Evolutionary conservation across 2,329 filamentous ascomycete species (phyloP).

Genomic region (Aureobasidium sp.): DNA sequence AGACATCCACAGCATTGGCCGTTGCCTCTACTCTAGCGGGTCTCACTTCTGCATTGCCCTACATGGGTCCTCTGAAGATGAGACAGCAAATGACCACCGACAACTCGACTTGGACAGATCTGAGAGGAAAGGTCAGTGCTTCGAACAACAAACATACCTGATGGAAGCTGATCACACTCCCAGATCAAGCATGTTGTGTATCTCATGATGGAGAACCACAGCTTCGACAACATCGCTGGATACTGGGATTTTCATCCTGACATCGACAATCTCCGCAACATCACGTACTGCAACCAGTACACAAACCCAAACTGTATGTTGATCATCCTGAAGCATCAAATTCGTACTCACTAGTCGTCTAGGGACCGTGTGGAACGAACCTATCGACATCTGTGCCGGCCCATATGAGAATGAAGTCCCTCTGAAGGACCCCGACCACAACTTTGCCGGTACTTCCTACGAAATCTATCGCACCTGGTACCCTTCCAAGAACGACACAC

Average conservation of each 20-base stretch:
- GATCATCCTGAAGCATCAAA: too few relatives aligned
- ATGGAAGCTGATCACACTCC: background rate
- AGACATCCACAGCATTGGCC: background rate
- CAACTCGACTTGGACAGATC: background rate
- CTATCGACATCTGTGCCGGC: conserved; percentile 28
- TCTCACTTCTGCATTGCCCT: conserved; percentile 1
- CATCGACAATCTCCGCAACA: conserved; percentile 29
- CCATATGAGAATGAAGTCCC: conserved; percentile 31
- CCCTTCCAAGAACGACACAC: conserved; percentile 27
- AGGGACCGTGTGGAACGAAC: conserved; percentile 28
- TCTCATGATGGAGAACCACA: conserved; percentile 33
- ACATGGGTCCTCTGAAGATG: background rate
- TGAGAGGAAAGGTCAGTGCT: conserved; percentile 5
- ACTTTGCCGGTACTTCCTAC: conserved; percentile 22
- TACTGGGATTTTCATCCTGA: conserved; percentile 31
- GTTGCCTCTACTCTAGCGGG: background rate
- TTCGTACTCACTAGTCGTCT: background rate
- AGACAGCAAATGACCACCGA: background rate
- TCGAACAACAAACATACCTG: background rate
- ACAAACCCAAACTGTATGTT: conserved; percentile 30
- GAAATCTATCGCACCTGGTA: conserved; percentile 33
- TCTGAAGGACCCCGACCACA: conserved; percentile 28
- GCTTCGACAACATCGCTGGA: conserved; percentile 33
- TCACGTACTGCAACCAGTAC: conserved; percentile 30
- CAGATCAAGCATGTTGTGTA: conserved; percentile 27